Percentiles rank a stretch among this genome's conserved stretches.
These are phyloP conservation scores for Exsudoporus frostii DNA, from an alignment of 768 basidiomycete species.

Conservation along the genomic window DNA sequence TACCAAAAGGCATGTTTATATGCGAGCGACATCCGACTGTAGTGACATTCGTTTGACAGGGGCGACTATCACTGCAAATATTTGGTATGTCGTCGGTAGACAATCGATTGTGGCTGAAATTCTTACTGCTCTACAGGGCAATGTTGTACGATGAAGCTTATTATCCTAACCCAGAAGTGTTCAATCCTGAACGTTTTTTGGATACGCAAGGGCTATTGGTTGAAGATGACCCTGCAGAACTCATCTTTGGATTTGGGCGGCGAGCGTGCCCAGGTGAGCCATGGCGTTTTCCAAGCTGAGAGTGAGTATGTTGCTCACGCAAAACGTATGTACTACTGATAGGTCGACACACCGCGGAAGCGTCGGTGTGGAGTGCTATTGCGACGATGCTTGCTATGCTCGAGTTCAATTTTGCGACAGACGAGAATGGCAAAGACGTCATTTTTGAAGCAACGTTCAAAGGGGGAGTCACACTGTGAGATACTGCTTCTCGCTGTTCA, in stretches of 20 bases:
- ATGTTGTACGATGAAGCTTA: conserved; percentile 4
- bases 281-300: not conserved
- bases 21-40: not conserved
- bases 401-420: not conserved
- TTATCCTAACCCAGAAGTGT: conserved; percentile 10
- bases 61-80: not conserved
- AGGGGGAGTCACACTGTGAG: too few relatives aligned
- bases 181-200: conserved; percentile 15
- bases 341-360: conserved; percentile 7
- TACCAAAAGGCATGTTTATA: conserved; percentile 41
- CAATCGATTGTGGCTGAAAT: not conserved
- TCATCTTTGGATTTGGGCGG: conserved; percentile 11
- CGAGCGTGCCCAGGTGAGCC: conserved; percentile 5
- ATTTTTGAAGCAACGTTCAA: too few relatives aligned
- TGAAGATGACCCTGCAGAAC: not conserved
- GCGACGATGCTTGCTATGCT: conserved; percentile 7
- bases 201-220: not conserved
- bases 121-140: not conserved
- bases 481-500: too few relatives aligned
- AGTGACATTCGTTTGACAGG: not conserved
- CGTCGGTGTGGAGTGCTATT: conserved; percentile 3
- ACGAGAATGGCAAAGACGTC: not conserved
- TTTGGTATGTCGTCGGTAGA: conserved; percentile 3
- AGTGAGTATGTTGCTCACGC: not conserved
- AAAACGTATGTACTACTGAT: not conserved